Evolutionary conservation across 305 asterid genomes (phyloP), one percentile per base, ranked within the genome.

Genomic region (Caryopteris hybrid): DNA sequence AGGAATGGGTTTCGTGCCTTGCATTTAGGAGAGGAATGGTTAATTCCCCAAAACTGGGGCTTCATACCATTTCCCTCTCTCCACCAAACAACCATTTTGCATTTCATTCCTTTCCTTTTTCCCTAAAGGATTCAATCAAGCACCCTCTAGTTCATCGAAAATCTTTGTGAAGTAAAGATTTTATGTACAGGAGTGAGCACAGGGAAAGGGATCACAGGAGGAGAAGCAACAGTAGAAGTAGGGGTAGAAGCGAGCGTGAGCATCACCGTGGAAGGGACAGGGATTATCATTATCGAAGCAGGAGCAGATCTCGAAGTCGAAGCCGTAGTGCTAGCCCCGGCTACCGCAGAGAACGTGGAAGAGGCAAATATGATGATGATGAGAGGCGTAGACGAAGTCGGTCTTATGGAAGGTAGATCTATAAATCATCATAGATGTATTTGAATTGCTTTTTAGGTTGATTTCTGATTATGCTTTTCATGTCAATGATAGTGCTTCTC

Each of bases 161-260:
- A 50, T 66, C 27, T 25, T 61, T 45, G 45, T 25, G 25, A 60
- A 6, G 36, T 12, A 52, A 14, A 18, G 61, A 14, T 3, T 46
- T 70, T 53, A 54, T 87, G 81, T 20, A 70, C 74, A 76, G 84
- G 73, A 86, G 86, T 74, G 86, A 81, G 21, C 14, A 79, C 61
- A 75, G 77, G 82, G 97, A 88, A 43, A 84, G 76, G 72, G 96
- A 87, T 63, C 72, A 76, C 56, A 75, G 89, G 64, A 82, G 76
- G 84, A 87, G 95, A 74, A 86, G 97, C 83, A 88, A 88, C 38
- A 87, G 96, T 73, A 80, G 91, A 76, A 90, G 97, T 70, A 84
- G 92, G 71, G 93, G 82, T 29, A 80, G 89, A 75, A 61, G 61
- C 77, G 95, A 86, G 14, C 92, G 91, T 36, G 93, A 90, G 5